These are phyloP conservation scores for Gamarada debralockiae DNA, from an alignment of 495 filamentous ascomycete species.

Conservation along the genomic window DNA sequence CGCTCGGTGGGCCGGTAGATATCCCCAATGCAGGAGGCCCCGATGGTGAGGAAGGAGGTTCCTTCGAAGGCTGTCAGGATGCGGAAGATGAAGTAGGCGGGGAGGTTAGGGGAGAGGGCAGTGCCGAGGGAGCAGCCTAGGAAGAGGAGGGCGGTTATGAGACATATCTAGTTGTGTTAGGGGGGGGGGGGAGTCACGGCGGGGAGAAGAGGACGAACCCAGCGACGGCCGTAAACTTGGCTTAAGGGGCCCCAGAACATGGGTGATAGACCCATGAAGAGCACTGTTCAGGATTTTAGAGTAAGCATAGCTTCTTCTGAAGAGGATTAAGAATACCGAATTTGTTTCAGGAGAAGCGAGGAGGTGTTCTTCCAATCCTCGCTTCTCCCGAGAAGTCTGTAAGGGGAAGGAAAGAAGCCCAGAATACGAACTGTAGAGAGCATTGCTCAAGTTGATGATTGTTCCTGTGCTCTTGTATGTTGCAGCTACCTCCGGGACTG, in stretches of 20 bases:
- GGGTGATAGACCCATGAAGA: too few species aligned
- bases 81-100: conserved; percentile 65
- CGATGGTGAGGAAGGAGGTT: conserved; percentile 63
- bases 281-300: too few species aligned
- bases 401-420: conserved; percentile 63
- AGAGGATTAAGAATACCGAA: too few species aligned
- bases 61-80: conserved; percentile 68
- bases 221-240: conserved; percentile 61
- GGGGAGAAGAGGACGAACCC: conserved; percentile 31
- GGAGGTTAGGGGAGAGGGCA: conserved; percentile 62
- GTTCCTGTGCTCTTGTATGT: conserved; percentile 59
- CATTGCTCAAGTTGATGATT: conserved; percentile 67
- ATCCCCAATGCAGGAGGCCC: conserved; percentile 61
- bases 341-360: too few species aligned
- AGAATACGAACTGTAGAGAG: conserved; percentile 66
- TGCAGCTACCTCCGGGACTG: conserved; percentile 61
- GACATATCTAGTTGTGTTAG: conserved; percentile 41
- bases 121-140: conserved; percentile 61
- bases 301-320: too few species aligned
- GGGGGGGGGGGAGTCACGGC: too few species aligned
- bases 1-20: conserved; percentile 62
- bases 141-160: conserved; percentile 55
- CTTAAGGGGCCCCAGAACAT: conserved; percentile 37
- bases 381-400: too few species aligned
- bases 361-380: too few species aligned